A percentile compares a stretch with the other conserved stretches of the same genome.
These are phyloP conservation scores for Fusarium sp. DNA, from an alignment of 2,329 filamentous ascomycete genomes.

Conservation along the genomic window DNA sequence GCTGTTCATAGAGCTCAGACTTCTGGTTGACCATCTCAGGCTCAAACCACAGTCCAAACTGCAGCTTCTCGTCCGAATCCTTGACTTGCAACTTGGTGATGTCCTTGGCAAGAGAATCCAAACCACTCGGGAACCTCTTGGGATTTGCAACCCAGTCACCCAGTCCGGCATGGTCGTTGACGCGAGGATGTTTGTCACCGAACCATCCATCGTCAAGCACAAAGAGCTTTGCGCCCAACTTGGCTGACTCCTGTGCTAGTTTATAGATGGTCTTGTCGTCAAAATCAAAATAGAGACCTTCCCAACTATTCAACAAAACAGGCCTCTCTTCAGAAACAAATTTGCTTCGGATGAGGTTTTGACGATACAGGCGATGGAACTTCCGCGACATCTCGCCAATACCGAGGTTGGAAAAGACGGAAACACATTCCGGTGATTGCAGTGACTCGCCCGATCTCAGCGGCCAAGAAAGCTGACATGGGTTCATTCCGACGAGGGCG, in stretches of 20 bases:
- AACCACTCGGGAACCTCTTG: constrained; percentile 64
- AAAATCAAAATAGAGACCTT: constrained; percentile 66
- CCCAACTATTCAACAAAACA: constrained; percentile 71
- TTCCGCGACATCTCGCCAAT: constrained; percentile 69
- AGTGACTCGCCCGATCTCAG: constrained; percentile 64
- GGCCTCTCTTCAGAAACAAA: constrained; percentile 61
- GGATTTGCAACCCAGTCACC: constrained; percentile 71
- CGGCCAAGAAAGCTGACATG: constrained; percentile 65
- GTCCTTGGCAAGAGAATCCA: constrained; percentile 59
- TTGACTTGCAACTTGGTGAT: constrained; percentile 59
- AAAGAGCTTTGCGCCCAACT: constrained; percentile 68
- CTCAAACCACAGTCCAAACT: constrained; percentile 73
- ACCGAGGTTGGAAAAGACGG: constrained; percentile 66
- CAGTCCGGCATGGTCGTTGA: constrained; percentile 64
- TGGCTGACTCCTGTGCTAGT: constrained; percentile 64
- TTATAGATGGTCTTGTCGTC: constrained; percentile 63
- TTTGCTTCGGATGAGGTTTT: constrained; percentile 66
- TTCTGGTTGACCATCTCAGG: constrained; percentile 73
- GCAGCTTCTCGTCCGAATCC: constrained; percentile 56
- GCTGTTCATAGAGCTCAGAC: constrained; percentile 66
- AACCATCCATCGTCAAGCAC: constrained; percentile 76
- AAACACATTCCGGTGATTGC: constrained; percentile 68
- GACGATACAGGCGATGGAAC: constrained; percentile 68
- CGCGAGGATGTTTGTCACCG: constrained; percentile 64
- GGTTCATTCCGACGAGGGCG: constrained; percentile 67